phyloP scores from a whole-genome alignment of 179 eudicot species.

The Monotropa hypopitys region DNA sequence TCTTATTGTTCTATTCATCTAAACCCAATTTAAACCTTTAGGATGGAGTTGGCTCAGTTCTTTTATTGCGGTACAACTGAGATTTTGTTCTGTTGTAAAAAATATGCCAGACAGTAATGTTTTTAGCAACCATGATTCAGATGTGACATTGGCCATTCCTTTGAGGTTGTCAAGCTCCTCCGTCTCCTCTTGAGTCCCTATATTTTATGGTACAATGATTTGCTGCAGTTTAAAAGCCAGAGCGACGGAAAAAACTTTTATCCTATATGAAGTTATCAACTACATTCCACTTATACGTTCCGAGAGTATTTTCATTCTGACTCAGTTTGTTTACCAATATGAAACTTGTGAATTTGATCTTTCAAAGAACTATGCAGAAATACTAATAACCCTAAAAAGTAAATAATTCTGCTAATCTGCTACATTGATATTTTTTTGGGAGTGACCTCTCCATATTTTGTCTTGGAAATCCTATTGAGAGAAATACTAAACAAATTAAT shows the following conservation, averaged over 20 bases:
- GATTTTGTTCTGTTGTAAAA: background rate
- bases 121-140: background rate
- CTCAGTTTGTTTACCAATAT: background rate
- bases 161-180: background rate
- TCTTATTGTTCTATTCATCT: background rate
- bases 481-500: background rate
- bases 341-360: background rate
- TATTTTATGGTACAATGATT: background rate
- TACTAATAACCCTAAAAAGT: background rate
- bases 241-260: background rate
- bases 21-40: background rate
- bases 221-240: background rate
- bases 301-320: background rate
- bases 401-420: background rate
- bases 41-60: no score
- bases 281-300: background rate
- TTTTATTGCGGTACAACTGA: background rate
- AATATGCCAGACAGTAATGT: background rate
- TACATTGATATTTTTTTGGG: background rate
- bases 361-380: background rate
- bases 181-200: background rate
- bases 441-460: background rate
- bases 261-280: background rate
- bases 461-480: background rate
- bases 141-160: background rate